Conservation (phyloP, 495 filamentous ascomycete species). For the Penicillium lividum region DNA sequence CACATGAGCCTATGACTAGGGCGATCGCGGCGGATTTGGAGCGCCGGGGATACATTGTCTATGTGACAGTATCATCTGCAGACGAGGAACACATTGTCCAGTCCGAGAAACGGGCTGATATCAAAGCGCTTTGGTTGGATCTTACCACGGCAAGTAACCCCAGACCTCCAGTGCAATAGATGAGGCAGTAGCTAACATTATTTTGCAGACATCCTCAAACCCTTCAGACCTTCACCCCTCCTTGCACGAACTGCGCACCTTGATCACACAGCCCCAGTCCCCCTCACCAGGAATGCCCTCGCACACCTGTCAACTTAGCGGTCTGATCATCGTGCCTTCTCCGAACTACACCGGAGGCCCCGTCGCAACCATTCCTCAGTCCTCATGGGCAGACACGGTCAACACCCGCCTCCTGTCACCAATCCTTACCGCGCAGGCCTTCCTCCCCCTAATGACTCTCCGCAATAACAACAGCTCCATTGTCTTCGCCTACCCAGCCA, state of each 20-base stretch:
- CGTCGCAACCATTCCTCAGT: slow-evolving; percentile 78
- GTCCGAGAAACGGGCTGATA: slow-evolving; percentile 72
- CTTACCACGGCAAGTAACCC: slow-evolving; percentile 53
- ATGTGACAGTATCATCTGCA: slow-evolving; percentile 72
- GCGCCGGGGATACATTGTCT: slow-evolving; percentile 90
- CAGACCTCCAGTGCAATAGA: slow-evolving; percentile 29
- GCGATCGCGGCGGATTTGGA: slow-evolving; percentile 84
- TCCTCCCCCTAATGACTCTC: slow-evolving; percentile 74
- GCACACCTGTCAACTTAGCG: slow-evolving; percentile 72
- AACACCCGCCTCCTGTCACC: slow-evolving; percentile 93
- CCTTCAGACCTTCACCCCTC: slow-evolving; percentile 54
- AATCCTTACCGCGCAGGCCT: slow-evolving; percentile 80
- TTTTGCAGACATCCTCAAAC: slow-evolving; percentile 39
- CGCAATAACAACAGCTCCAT: slow-evolving; percentile 57
- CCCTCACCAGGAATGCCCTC: slow-evolving; percentile 70
- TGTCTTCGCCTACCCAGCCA: slow-evolving; percentile 79
- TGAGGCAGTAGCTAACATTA: slow-evolving; percentile 22
- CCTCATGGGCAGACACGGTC: slow-evolving; percentile 81
- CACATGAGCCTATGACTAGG: slow-evolving; percentile 75
- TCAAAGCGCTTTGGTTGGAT: slow-evolving; percentile 80
- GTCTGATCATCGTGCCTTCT: slow-evolving; percentile 71
- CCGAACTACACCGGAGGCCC: slow-evolving; percentile 66
- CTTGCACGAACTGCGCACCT: slow-evolving; percentile 53
- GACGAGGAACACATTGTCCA: slow-evolving; percentile 83
- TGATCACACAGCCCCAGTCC: slow-evolving; percentile 70